Percentiles rank a stretch among this genome's conserved stretches.
phyloP scores from a whole-genome alignment of 306 rosid genomes.

The Trifolium repens region DNA sequence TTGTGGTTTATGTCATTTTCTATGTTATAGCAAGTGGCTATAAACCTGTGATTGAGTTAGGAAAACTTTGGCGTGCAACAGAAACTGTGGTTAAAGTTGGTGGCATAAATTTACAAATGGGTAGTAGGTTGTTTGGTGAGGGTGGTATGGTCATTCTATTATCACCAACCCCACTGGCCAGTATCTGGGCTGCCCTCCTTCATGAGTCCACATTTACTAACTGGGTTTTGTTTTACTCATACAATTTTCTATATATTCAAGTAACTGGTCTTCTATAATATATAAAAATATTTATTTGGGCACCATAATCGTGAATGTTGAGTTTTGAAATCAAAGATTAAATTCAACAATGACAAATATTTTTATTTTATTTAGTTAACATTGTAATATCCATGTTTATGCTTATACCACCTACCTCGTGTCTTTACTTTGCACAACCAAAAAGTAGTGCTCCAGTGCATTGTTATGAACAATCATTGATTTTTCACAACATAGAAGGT shows the following conservation, averaged over 20 bases:
- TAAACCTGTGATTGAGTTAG: neutral
- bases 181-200: neutral
- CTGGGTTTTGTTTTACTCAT: neutral
- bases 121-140: slow-evolving; percentile 15
- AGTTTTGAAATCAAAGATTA: no score
- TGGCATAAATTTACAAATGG: neutral
- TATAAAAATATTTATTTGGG: no score
- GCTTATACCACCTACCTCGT: no score
- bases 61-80: neutral
- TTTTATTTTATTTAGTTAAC: no score
- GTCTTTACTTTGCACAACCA: no score
- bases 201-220: neutral
- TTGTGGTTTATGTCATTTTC: neutral
- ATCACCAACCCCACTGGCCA: neutral
- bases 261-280: no score
- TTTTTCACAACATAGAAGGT: no score
- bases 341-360: no score
- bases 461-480: no score
- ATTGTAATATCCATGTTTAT: no score
- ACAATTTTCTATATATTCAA: neutral
- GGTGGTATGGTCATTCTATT: neutral
- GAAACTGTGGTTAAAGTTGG: slow-evolving; percentile 10
- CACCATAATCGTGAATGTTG: no score
- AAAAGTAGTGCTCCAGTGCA: no score
- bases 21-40: neutral